Evolutionary conservation across 306 rosid genomes (phyloP).

Genomic region (Notholithocarpus densiflorus): DNA sequence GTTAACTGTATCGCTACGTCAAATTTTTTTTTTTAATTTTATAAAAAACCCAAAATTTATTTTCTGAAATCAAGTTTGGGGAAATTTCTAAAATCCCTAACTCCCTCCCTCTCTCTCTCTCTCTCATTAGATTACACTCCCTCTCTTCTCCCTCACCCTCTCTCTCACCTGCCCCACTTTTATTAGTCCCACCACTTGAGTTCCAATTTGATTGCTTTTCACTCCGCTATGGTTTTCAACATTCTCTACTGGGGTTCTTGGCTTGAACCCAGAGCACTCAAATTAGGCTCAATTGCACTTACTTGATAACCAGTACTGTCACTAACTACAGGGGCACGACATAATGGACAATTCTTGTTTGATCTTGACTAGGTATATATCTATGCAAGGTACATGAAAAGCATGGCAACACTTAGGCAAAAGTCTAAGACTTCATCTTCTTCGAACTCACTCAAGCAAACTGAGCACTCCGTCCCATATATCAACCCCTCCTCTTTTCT

Average conservation of each 20-base stretch:
- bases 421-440: slow-evolving; percentile 51
- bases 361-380: slow-evolving; percentile 38
- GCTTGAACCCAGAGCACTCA: not conserved
- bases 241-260: slow-evolving; percentile 25
- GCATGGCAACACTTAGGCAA: slow-evolving; percentile 79
- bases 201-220: slow-evolving; percentile 12
- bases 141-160: too few species aligned
- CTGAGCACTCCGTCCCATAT: slow-evolving; percentile 72
- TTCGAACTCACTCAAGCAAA: slow-evolving; percentile 71
- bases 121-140: too few species aligned
- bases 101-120: too few species aligned
- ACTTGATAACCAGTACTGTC: slow-evolving; percentile 10
- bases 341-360: slow-evolving; percentile 49
- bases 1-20: too few species aligned
- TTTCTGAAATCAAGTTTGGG: too few species aligned
- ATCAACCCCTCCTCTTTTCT: slow-evolving; percentile 49
- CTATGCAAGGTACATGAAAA: slow-evolving; percentile 40
- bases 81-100: too few species aligned
- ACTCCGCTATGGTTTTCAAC: slow-evolving; percentile 12
- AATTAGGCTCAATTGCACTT: slow-evolving; percentile 10
- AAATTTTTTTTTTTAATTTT: too few species aligned
- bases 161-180: not conserved
- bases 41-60: too few species aligned
- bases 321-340: slow-evolving; percentile 40
- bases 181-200: slow-evolving; percentile 20